phyloP scores from a whole-genome alignment of 352 stramenopile species.

The Pythium apleroticum region DNA sequence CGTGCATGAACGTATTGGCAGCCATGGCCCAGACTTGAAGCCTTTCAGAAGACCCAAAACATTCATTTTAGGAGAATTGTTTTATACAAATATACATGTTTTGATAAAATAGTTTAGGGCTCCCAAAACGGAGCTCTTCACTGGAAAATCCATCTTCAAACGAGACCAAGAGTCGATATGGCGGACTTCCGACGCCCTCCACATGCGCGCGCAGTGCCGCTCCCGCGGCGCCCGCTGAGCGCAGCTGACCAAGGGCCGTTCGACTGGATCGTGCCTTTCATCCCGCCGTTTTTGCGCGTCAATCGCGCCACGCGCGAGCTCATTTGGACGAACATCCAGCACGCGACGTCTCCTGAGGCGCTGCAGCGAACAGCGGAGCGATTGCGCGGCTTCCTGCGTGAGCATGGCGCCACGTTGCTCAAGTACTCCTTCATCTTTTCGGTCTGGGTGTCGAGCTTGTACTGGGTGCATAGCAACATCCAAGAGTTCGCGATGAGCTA shows the following conservation, averaged over 20 bases:
- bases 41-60: too few species aligned
- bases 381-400: background rate
- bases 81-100: too few species aligned
- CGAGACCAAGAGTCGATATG: background rate
- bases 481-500: constrained; percentile 63
- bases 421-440: constrained; percentile 21
- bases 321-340: constrained; percentile 33
- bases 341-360: constrained; percentile 39
- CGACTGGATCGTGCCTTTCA: constrained; percentile 81
- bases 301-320: constrained; percentile 70
- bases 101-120: background rate
- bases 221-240: constrained; percentile 16
- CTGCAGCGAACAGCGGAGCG: constrained; percentile 14
- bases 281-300: constrained; percentile 75
- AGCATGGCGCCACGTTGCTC: constrained; percentile 28
- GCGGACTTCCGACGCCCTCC: background rate
- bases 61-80: too few species aligned
- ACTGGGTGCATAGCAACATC: constrained; percentile 47
- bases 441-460: constrained; percentile 47
- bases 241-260: constrained; percentile 36
- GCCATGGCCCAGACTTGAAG: constrained; percentile 15
- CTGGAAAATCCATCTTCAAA: background rate
- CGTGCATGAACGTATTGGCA: constrained; percentile 45
- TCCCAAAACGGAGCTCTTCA: too few species aligned
- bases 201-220: background rate